These are phyloP conservation scores for Santalum album DNA, from an alignment of 164 flowering plant species.

Conservation along the genomic window DNA sequence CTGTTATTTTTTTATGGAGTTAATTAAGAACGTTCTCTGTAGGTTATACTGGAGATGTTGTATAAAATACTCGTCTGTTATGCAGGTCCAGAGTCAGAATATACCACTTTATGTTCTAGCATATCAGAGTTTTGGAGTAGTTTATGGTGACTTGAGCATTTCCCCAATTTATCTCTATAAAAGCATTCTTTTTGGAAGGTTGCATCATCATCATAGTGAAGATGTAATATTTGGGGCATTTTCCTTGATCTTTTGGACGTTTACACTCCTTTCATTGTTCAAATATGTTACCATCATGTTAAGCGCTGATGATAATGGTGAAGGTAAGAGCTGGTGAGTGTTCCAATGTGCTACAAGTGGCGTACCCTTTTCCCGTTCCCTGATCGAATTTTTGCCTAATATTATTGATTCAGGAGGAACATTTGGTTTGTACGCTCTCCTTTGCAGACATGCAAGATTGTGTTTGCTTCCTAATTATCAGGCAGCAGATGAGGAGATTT, in stretches of 20 bases:
- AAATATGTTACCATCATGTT: constrained; percentile 56
- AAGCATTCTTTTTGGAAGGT: constrained; percentile 42
- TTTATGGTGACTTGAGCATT: constrained; percentile 59
- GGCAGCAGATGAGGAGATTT: constrained; percentile 68
- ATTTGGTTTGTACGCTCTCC: constrained; percentile 59
- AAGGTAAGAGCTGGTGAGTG: constrained; percentile 35
- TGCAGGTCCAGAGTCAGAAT: constrained; percentile 29
- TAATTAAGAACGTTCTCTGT: too few species aligned
- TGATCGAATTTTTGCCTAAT: constrained; percentile 6
- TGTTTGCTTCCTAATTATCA: constrained; percentile 61
- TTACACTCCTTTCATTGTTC: constrained; percentile 50
- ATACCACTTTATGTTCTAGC: constrained; percentile 36
- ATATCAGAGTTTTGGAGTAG: constrained; percentile 68
- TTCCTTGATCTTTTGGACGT: constrained; percentile 75
- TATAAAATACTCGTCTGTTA: too few species aligned
- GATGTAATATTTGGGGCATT: constrained; percentile 61
- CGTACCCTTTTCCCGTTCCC: not conserved
- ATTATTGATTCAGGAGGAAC: constrained; percentile 46
- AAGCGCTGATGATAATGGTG: constrained; percentile 67
- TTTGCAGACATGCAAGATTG: constrained; percentile 57
- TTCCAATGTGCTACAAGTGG: not conserved
- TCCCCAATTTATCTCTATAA: constrained; percentile 73
- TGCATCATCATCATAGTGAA: constrained; percentile 31
- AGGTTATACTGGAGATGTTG: too few species aligned
- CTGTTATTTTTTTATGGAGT: too few species aligned